Percentiles rank a stretch among this genome's conserved stretches.
These are phyloP conservation scores for Salix brachista DNA, from an alignment of 345 rosid genomes.

Conservation along the genomic window DNA sequence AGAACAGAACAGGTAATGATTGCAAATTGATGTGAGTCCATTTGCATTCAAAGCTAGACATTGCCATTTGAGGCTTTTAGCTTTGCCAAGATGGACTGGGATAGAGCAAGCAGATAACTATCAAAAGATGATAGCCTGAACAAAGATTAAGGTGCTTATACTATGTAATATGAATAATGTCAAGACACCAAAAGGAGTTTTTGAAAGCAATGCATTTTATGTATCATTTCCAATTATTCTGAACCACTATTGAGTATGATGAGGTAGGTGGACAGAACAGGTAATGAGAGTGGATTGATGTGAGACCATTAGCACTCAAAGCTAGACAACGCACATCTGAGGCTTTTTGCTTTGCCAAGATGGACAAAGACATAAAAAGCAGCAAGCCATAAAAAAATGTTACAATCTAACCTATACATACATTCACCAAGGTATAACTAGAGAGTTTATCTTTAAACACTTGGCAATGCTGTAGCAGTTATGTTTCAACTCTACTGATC, in stretches of 20 bases:
- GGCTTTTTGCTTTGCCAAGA: conserved; percentile 62
- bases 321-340: conserved; percentile 26
- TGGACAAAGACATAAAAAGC: conserved; percentile 25
- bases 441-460: neutral
- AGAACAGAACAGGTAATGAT: neutral
- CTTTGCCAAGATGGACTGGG: neutral
- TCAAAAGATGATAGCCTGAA: too few species aligned
- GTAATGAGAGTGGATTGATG: conserved; percentile 9
- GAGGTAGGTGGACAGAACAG: conserved; percentile 18
- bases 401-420: neutral
- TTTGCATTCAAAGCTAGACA: conserved; percentile 35
- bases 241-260: conserved; percentile 5
- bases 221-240: conserved; percentile 24
- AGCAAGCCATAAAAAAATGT: neutral
- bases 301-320: conserved; percentile 55
- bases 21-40: neutral
- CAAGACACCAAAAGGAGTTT: neutral
- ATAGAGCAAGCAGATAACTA: neutral
- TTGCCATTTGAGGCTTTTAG: conserved; percentile 1
- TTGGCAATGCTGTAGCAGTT: neutral
- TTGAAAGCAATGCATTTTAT: neutral
- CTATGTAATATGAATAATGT: too few species aligned
- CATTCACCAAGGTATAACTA: neutral
- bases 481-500: conserved; percentile 32
- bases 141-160: too few species aligned